A percentile compares a stretch with the other conserved stretches of the same genome.
phyloP scores from a whole-genome alignment of 495 filamentous ascomycete genomes.

The Lasiosphaeriaceae sp. region DNA sequence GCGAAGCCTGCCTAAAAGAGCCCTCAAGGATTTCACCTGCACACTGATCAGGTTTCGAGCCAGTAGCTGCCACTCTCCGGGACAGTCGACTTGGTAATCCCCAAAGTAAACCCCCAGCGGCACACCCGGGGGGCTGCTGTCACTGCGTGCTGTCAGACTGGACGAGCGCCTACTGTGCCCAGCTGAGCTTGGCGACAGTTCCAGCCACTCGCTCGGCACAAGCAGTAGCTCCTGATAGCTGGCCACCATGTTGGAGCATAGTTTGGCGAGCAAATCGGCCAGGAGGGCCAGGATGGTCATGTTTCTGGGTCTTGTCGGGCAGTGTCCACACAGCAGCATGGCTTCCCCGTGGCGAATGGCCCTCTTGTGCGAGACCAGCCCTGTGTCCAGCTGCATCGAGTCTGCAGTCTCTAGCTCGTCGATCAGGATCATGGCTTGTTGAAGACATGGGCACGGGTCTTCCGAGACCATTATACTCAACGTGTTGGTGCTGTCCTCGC shows the following conservation, averaged over 20 bases:
- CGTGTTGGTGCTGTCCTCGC: not conserved
- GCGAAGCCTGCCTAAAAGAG: constrained; percentile 2
- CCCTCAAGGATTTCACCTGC: constrained; percentile 2
- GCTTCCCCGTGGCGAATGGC: constrained; percentile 14
- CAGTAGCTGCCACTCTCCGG: constrained; percentile 10
- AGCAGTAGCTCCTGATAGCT: constrained; percentile 1
- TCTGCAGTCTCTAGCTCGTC: constrained; percentile 11
- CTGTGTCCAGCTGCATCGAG: constrained; percentile 7
- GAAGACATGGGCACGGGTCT: constrained; percentile 10
- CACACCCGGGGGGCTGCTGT: not conserved
- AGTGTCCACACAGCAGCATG: constrained; percentile 8
- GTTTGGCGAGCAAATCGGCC: constrained; percentile 5
- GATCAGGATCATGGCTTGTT: constrained; percentile 7
- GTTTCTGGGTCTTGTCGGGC: constrained; percentile 7
- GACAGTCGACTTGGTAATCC: constrained; percentile 12
- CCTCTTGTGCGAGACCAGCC: constrained; percentile 11
- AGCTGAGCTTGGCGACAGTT: not conserved
- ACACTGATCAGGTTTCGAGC: constrained; percentile 11
- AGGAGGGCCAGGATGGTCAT: constrained; percentile 14
- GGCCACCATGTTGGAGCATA: constrained; percentile 10
- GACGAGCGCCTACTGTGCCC: not conserved
- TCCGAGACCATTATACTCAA: not conserved
- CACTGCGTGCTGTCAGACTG: not conserved
- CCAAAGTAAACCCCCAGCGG: constrained; percentile 7
- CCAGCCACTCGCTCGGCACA: no score